These are phyloP conservation scores for Drechslerella stenobrocha DNA, from an alignment of 2,329 filamentous ascomycete genomes.

Conservation along the genomic window DNA sequence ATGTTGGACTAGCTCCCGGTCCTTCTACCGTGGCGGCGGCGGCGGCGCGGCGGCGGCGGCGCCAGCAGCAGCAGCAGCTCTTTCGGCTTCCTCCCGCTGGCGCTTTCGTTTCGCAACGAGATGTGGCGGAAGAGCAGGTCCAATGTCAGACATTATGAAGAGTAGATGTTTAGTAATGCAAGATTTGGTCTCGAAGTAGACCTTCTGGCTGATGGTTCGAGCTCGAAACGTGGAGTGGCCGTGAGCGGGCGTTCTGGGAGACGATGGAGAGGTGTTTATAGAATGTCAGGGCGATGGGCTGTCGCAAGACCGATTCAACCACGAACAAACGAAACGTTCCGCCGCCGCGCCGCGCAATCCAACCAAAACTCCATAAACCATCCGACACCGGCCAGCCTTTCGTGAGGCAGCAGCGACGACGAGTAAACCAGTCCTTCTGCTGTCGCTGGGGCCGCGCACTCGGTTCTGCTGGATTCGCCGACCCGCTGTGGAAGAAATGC, in stretches of 20 bases:
- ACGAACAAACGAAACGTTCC: constrained; percentile 20
- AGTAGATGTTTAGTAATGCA: not conserved
- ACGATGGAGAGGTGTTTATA: not conserved
- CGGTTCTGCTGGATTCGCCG: constrained; percentile 5
- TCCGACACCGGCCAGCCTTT: constrained; percentile 2
- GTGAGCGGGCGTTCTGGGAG: not conserved
- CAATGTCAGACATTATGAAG: constrained; percentile 50
- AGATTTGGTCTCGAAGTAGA: not conserved
- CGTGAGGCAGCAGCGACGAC: constrained; percentile 8
- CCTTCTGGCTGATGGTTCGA: not conserved
- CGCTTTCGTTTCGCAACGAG: constrained; percentile 56
- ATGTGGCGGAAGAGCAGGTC: constrained; percentile 55
- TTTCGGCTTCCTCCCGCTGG: constrained; percentile 53
- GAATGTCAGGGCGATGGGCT: constrained; percentile 1
- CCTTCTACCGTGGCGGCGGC: no score
- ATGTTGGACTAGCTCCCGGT: constrained; percentile 46
- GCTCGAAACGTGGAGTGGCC: constrained; percentile 24
- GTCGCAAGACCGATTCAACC: constrained; percentile 27
- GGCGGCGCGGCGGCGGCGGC: constrained; percentile 10
- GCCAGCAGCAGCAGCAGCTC: constrained; percentile 47
- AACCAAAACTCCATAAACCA: constrained; percentile 15
- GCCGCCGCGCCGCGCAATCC: constrained; percentile 30
- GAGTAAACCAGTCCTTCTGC: constrained; percentile 2
- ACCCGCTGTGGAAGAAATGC: constrained; percentile 38
- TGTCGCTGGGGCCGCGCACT: constrained; percentile 28